Conservation (phyloP, 1,284 basidiomycete genomes). For the Tilletiaria anomala region DNA sequence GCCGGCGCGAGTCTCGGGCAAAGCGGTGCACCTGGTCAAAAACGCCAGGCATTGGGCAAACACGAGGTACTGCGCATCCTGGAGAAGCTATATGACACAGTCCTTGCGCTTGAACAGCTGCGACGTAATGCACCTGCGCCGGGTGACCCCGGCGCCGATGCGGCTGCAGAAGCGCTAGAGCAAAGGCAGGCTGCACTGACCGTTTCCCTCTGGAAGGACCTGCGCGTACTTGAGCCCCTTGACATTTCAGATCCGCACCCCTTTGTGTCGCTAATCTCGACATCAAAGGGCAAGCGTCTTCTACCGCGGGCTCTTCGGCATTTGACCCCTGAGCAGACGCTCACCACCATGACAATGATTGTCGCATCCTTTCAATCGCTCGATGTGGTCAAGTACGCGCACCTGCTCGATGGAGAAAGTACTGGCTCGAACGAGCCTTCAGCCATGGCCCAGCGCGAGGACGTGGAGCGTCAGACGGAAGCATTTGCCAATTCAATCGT, state of each 20-base stretch:
- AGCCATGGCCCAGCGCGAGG: slow-evolving; percentile 40
- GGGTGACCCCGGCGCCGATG: slow-evolving; percentile 46
- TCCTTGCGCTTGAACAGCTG: slow-evolving; percentile 72
- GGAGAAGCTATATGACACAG: slow-evolving; percentile 72
- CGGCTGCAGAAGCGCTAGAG: background rate
- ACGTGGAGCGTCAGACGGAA: slow-evolving; percentile 74
- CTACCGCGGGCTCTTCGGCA: slow-evolving; percentile 80
- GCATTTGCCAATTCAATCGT: slow-evolving; percentile 72
- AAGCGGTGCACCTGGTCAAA: slow-evolving; percentile 43
- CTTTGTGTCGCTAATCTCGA: slow-evolving; percentile 77
- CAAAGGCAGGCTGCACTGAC: slow-evolving; percentile 13
- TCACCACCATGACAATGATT: slow-evolving; percentile 76
- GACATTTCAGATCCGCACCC: slow-evolving; percentile 94
- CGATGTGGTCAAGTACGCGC: slow-evolving; percentile 44
- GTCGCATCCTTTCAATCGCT: slow-evolving; percentile 86
- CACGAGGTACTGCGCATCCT: slow-evolving; percentile 65
- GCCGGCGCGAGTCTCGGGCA: slow-evolving; percentile 21
- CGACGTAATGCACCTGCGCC: slow-evolving; percentile 57
- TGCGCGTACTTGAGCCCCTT: slow-evolving; percentile 76
- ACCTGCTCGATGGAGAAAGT: slow-evolving; percentile 6
- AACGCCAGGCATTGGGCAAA: slow-evolving; percentile 50
- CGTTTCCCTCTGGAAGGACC: slow-evolving; percentile 55
- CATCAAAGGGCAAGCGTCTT: slow-evolving; percentile 83
- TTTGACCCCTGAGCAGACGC: slow-evolving; percentile 61
- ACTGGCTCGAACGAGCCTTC: slow-evolving; percentile 4